Evolutionary conservation across 2,329 filamentous ascomycete genomes (phyloP).

Genomic region (Pyricularia pennisetigena): DNA sequence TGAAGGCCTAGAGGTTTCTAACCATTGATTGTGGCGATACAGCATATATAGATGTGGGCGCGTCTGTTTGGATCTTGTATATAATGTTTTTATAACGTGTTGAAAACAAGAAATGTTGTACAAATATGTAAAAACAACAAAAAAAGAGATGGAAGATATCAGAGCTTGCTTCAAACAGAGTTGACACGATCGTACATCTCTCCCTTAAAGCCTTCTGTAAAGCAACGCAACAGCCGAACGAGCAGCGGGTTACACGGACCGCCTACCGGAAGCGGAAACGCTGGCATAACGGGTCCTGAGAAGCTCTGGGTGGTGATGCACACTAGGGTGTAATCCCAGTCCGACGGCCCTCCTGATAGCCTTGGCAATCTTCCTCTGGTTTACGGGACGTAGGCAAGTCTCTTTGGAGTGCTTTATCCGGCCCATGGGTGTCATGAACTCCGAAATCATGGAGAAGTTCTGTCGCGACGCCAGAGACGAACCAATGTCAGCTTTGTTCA

Average conservation of each 20-base stretch:
- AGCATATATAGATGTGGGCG: neutral
- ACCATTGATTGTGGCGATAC: neutral
- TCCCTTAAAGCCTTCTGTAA: neutral
- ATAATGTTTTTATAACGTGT: slow-evolving; percentile 8
- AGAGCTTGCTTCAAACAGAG: neutral
- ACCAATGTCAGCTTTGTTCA: neutral
- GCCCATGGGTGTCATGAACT: slow-evolving; percentile 78
- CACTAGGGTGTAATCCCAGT: slow-evolving; percentile 83
- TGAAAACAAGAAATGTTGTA: slow-evolving; percentile 5
- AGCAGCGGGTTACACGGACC: neutral
- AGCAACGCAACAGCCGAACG: neutral
- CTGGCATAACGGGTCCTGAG: slow-evolving; percentile 25
- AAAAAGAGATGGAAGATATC: neutral
- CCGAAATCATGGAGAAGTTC: slow-evolving; percentile 89
- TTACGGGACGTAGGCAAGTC: slow-evolving; percentile 76
- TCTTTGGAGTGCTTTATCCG: slow-evolving; percentile 68
- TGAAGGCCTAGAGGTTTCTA: slow-evolving; percentile 29
- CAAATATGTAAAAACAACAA: slow-evolving; percentile 3
- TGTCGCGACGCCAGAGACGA: slow-evolving; percentile 23
- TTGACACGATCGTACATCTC: neutral
- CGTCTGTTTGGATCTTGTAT: neutral
- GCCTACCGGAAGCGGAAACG: neutral
- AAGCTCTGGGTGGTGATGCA: slow-evolving; percentile 81
- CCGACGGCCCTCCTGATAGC: slow-evolving; percentile 83
- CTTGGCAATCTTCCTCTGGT: slow-evolving; percentile 89